Percentiles rank a stretch among this genome's conserved stretches.
Evolutionary conservation across 139 green algal species (phyloP).

Genomic region (Asterochloris erici): DNA sequence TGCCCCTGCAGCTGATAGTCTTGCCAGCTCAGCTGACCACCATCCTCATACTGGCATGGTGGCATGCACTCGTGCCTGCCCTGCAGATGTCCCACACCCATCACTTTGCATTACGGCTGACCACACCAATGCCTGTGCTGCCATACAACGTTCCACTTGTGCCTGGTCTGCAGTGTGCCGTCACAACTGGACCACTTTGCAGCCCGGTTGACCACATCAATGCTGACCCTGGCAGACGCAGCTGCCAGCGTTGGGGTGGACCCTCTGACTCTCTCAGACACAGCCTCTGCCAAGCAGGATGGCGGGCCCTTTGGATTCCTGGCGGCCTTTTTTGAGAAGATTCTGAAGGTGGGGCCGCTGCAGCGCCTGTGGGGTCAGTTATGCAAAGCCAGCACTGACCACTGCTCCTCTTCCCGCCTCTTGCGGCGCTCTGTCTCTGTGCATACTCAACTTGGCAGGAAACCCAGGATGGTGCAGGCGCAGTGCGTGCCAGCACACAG

Average conservation of each 20-base stretch:
- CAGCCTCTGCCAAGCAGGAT: slow-evolving; percentile 22
- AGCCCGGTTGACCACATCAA: slow-evolving; percentile 23
- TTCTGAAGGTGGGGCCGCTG: slow-evolving; percentile 57
- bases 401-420: background rate
- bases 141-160: background rate
- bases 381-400: too few relatives aligned
- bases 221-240: slow-evolving; percentile 44
- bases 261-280: slow-evolving; percentile 16
- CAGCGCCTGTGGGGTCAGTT: background rate
- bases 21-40: background rate
- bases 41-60: background rate
- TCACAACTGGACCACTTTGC: slow-evolving; percentile 33
- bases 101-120: background rate
- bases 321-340: slow-evolving; percentile 62
- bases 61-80: background rate
- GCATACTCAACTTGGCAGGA: background rate
- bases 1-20: background rate
- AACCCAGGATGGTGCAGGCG: background rate
- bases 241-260: background rate
- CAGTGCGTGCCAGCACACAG: background rate
- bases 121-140: background rate
- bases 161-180: slow-evolving; percentile 23
- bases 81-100: background rate
- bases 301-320: slow-evolving; percentile 67
- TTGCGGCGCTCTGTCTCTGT: background rate